A percentile compares a stretch with the other conserved stretches of the same genome.
phyloP scores from a whole-genome alignment of 2,329 filamentous ascomycete species.

The Aspergillus sp. region DNA sequence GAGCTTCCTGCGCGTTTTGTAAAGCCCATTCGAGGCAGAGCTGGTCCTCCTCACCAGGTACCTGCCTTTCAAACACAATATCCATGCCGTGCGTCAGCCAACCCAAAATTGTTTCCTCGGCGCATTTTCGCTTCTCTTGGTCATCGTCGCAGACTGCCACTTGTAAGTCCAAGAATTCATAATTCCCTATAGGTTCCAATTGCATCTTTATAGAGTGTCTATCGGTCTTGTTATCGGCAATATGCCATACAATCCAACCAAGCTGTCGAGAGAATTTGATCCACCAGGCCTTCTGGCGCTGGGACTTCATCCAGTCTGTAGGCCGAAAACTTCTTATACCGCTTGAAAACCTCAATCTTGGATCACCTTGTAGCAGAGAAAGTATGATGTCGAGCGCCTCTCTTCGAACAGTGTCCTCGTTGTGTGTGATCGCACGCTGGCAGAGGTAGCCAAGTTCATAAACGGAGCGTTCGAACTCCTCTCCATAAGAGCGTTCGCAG shows the following conservation, averaged over 20 bases:
- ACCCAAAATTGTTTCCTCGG: slow-evolving; percentile 12
- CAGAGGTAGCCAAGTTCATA: slow-evolving; percentile 31
- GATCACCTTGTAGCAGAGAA: slow-evolving; percentile 16
- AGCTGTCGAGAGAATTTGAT: slow-evolving; percentile 22
- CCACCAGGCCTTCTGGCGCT: slow-evolving; percentile 18
- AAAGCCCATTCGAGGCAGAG: slow-evolving; percentile 19
- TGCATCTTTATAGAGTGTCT: slow-evolving; percentile 7
- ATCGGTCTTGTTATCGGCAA: slow-evolving; percentile 11
- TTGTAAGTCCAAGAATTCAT: not conserved
- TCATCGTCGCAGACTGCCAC: not conserved
- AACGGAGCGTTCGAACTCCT: slow-evolving; percentile 27
- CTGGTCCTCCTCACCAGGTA: not conserved
- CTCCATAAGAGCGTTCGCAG: slow-evolving; percentile 25
- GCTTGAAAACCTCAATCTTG: slow-evolving; percentile 13
- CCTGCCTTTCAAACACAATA: slow-evolving; percentile 5
- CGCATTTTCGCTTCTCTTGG: not conserved
- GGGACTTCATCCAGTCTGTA: slow-evolving; percentile 14
- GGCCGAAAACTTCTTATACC: not conserved
- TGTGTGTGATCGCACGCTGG: slow-evolving; percentile 25
- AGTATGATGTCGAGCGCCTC: slow-evolving; percentile 12
- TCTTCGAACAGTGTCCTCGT: slow-evolving; percentile 4
- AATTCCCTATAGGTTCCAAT: slow-evolving; percentile 2
- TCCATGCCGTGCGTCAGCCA: slow-evolving; percentile 21
- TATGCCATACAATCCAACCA: slow-evolving; percentile 29
- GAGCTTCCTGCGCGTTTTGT: slow-evolving; percentile 5